Percentiles rank a stretch among this genome's conserved stretches.
These are phyloP conservation scores for Leccinum longicurvipes DNA, from an alignment of 768 basidiomycete species.

Conservation along the genomic window DNA sequence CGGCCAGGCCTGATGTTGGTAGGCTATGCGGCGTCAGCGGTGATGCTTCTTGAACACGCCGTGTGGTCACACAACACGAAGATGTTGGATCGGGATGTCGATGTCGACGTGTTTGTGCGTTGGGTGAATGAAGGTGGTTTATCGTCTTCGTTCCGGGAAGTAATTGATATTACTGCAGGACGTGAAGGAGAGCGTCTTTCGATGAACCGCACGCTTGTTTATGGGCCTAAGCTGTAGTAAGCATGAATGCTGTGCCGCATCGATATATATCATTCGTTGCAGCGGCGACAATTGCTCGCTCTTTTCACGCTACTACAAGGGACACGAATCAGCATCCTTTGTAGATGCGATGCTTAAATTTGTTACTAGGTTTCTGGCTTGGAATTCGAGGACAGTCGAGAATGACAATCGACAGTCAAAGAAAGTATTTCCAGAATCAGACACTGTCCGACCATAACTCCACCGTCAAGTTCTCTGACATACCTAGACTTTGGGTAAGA, in stretches of 20 bases:
- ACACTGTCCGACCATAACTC: slow-evolving; percentile 36
- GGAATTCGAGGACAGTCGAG: neutral
- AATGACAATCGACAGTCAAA: neutral
- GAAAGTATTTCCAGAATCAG: slow-evolving; percentile 1
- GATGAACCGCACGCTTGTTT: slow-evolving; percentile 16
- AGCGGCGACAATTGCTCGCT: neutral
- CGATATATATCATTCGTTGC: neutral
- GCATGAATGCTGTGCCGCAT: neutral
- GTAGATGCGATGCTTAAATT: neutral
- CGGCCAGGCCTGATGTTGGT: slow-evolving; percentile 59
- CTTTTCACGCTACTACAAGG: neutral
- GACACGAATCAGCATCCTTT: neutral
- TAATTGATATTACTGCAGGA: slow-evolving; percentile 5
- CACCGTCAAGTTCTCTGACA: slow-evolving; percentile 47
- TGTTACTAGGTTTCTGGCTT: slow-evolving; percentile 1
- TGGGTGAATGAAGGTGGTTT: slow-evolving; percentile 46
- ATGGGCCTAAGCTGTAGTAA: slow-evolving; percentile 20
- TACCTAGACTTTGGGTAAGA: slow-evolving; percentile 27
- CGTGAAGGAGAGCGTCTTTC: slow-evolving; percentile 2
- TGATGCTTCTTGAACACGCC: slow-evolving; percentile 67
- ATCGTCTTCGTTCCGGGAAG: slow-evolving; percentile 27
- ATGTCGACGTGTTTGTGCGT: slow-evolving; percentile 50
- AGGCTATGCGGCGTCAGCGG: slow-evolving; percentile 49
- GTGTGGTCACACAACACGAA: slow-evolving; percentile 47
- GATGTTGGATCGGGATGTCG: slow-evolving; percentile 35